phyloP scores from a whole-genome alignment of 1,139 yeast genomes.

The Pichia inconspicua region DNA sequence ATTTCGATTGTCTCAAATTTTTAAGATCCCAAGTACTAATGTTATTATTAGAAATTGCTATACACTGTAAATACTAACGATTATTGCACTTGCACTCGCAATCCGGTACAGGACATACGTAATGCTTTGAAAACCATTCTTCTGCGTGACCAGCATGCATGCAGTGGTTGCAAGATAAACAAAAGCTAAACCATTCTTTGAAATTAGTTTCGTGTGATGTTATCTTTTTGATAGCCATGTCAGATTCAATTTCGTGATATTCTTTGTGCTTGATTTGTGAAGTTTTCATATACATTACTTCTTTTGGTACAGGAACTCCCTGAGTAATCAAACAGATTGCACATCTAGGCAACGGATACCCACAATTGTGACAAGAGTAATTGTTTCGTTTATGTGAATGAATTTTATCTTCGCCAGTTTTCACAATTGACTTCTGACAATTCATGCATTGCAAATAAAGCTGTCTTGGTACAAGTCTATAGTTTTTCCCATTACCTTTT shows the following conservation, averaged over 20 bases:
- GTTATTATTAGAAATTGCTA: background rate
- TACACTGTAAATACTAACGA: conserved; percentile 16
- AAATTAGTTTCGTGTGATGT: conserved; percentile 29
- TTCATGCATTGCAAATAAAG: conserved; percentile 72
- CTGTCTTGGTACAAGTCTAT: conserved; percentile 59
- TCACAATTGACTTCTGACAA: conserved; percentile 60
- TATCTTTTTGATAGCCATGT: conserved; percentile 8
- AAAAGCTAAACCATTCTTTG: conserved; percentile 79
- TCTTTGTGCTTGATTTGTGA: background rate
- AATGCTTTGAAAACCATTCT: conserved; percentile 87
- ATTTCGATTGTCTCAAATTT: too few relatives aligned
- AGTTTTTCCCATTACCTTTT: conserved; percentile 42
- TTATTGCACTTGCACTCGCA: conserved; percentile 76
- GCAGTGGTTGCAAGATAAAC: conserved; percentile 87
- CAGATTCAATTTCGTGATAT: background rate
- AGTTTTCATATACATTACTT: conserved; percentile 17
- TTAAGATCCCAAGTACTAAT: too few relatives aligned
- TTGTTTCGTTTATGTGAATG: conserved; percentile 6
- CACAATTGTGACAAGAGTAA: conserved; percentile 71
- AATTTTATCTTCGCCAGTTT: conserved; percentile 1
- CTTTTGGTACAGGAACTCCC: conserved; percentile 61
- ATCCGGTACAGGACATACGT: conserved; percentile 90
- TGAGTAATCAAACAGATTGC: conserved; percentile 78
- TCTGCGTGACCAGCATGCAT: conserved; percentile 93
- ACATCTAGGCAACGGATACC: conserved; percentile 84